Conservation (phyloP, 2,329 filamentous ascomycete species). For the Xylaria sp. region DNA sequence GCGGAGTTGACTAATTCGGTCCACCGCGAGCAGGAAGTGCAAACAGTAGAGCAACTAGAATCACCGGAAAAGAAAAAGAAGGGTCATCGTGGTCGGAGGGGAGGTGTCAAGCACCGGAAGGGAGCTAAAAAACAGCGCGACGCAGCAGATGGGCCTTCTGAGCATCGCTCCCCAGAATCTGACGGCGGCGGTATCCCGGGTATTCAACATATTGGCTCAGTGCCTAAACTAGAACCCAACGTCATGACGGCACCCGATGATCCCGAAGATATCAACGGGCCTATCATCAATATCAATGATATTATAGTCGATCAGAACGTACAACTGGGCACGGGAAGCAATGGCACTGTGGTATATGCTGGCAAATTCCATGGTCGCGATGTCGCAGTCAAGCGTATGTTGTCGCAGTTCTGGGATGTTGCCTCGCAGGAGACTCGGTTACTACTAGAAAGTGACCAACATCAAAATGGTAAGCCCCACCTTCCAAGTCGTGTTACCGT, state of each 20-base stretch:
- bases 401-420: slow-evolving; percentile 94
- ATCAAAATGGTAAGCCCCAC: slow-evolving; percentile 71
- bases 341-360: slow-evolving; percentile 94
- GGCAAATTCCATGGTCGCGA: slow-evolving; percentile 93
- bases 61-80: slow-evolving; percentile 66
- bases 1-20: neutral
- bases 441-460: slow-evolving; percentile 90
- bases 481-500: neutral
- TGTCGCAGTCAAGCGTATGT: slow-evolving; percentile 95
- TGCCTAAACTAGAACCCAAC: slow-evolving; percentile 64
- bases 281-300: slow-evolving; percentile 66
- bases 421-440: slow-evolving; percentile 92
- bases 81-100: slow-evolving; percentile 72
- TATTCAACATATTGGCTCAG: slow-evolving; percentile 62
- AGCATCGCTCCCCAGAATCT: slow-evolving; percentile 48
- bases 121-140: slow-evolving; percentile 62
- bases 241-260: slow-evolving; percentile 63
- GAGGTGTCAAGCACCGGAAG: slow-evolving; percentile 71
- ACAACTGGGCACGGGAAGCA: slow-evolving; percentile 80
- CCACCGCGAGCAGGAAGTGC: slow-evolving; percentile 34
- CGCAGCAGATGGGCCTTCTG: slow-evolving; percentile 55
- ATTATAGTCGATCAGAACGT: slow-evolving; percentile 68
- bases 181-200: slow-evolving; percentile 62
- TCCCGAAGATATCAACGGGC: slow-evolving; percentile 64
- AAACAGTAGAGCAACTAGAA: slow-evolving; percentile 34